These are phyloP conservation scores for Fonsecaea erecta DNA, from an alignment of 2,329 filamentous ascomycete genomes.

Conservation along the genomic window DNA sequence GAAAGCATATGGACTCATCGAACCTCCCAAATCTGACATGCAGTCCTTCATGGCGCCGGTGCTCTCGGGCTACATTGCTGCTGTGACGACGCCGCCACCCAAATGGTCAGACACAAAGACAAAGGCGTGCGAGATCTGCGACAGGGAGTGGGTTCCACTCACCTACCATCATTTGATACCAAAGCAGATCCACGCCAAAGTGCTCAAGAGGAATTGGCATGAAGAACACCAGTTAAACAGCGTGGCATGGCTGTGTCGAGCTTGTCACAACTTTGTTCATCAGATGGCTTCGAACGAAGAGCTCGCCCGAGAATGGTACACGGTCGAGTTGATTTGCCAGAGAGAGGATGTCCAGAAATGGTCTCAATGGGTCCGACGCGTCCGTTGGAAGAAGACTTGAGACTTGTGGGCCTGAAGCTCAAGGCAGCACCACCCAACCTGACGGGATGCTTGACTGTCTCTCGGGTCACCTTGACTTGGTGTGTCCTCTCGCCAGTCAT, in stretches of 20 bases:
- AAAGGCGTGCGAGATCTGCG: conserved; percentile 74
- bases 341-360: conserved; percentile 74
- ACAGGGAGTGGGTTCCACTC: conserved; percentile 72
- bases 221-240: conserved; percentile 73
- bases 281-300: conserved; percentile 75
- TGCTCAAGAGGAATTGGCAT: conserved; percentile 78
- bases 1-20: conserved; percentile 66
- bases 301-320: conserved; percentile 73
- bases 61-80: conserved; percentile 65
- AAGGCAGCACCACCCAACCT: background rate
- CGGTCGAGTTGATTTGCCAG: conserved; percentile 70
- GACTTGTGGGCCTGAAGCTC: background rate
- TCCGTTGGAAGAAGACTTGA: conserved; percentile 72
- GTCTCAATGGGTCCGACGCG: conserved; percentile 71
- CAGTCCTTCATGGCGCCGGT: conserved; percentile 66
- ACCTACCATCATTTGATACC: conserved; percentile 88
- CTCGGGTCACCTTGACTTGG: background rate
- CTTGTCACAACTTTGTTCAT: conserved; percentile 84
- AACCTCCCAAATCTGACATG: conserved; percentile 50
- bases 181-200: conserved; percentile 75
- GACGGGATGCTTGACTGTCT: background rate
- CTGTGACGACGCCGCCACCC: conserved; percentile 66
- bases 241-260: conserved; percentile 84
- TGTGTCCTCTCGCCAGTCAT: background rate
- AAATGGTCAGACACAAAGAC: conserved; percentile 63